A percentile compares a stretch with the other conserved stretches of the same genome.
Conservation (phyloP, 768 basidiomycete species). For the Leccinellum rugosiceps region DNA sequence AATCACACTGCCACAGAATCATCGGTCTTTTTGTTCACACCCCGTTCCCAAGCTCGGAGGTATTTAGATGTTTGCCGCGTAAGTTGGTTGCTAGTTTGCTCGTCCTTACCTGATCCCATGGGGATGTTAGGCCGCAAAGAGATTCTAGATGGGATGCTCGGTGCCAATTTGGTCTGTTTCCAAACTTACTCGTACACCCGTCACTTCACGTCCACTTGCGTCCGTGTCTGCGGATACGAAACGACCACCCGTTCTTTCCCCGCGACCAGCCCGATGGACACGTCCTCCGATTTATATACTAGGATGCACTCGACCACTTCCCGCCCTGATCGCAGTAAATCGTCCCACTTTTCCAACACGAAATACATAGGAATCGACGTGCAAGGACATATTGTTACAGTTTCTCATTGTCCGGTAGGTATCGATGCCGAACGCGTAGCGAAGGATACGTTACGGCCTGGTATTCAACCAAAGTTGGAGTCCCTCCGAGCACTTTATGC, state of each 20-base stretch:
- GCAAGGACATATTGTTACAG: slow-evolving; percentile 76
- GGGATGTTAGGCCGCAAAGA: slow-evolving; percentile 71
- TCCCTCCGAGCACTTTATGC: slow-evolving; percentile 82
- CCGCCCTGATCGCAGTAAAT: slow-evolving; percentile 6
- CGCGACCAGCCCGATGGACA: background rate
- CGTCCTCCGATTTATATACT: slow-evolving; percentile 6
- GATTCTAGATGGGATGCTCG: slow-evolving; percentile 96
- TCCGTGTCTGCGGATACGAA: slow-evolving; percentile 96
- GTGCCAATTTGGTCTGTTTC: slow-evolving; percentile 95
- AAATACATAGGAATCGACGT: slow-evolving; percentile 63
- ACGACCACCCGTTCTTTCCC: slow-evolving; percentile 40
- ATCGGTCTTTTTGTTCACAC: slow-evolving; percentile 96
- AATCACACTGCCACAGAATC: slow-evolving; percentile 32
- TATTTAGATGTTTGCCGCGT: slow-evolving; percentile 93
- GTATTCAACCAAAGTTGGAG: slow-evolving; percentile 87
- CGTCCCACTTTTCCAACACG: slow-evolving; percentile 9
- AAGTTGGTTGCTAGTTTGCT: slow-evolving; percentile 29
- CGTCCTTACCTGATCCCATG: slow-evolving; percentile 1
- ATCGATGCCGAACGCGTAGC: slow-evolving; percentile 90
- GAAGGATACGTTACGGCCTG: slow-evolving; percentile 76
- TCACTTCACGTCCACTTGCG: slow-evolving; percentile 92
- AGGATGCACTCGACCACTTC: background rate
- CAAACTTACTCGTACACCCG: slow-evolving; percentile 95
- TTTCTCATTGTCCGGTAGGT: slow-evolving; percentile 92
- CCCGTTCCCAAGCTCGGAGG: slow-evolving; percentile 94